Evolutionary conservation across 2,329 filamentous ascomycete genomes (phyloP).

Genomic region (Calonectria montana): DNA sequence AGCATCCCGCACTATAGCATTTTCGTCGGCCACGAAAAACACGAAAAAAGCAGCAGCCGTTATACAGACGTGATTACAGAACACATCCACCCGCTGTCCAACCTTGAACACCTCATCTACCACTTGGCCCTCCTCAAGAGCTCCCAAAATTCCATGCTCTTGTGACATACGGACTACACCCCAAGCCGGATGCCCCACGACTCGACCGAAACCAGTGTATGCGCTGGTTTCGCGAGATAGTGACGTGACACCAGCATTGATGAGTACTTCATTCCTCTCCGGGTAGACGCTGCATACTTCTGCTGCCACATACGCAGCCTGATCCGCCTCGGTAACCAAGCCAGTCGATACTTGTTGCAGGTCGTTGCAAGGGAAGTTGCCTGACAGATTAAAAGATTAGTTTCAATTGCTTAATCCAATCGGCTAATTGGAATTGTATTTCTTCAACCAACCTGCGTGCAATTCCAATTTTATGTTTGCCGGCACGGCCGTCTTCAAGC

Average conservation of each 20-base stretch:
- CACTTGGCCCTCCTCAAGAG: constrained; percentile 32
- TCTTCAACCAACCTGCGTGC: constrained; percentile 44
- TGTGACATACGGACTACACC: constrained; percentile 49
- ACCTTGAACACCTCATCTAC: constrained; percentile 46
- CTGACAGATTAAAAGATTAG: constrained; percentile 4
- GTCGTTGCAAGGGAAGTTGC: constrained; percentile 53
- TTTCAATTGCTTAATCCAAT: no score
- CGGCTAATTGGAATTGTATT: background rate
- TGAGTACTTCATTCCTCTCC: constrained; percentile 51
- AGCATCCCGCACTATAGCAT: constrained; percentile 47
- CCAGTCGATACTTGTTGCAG: constrained; percentile 53
- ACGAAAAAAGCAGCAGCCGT: constrained; percentile 50
- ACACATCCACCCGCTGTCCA: constrained; percentile 47
- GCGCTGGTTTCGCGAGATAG: constrained; percentile 49
- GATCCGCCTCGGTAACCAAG: constrained; percentile 42
- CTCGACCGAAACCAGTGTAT: constrained; percentile 45
- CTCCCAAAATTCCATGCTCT: constrained; percentile 51
- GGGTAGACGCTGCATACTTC: constrained; percentile 54
- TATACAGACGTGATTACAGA: constrained; percentile 51
- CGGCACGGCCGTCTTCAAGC: constrained; percentile 44
- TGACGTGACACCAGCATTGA: constrained; percentile 51
- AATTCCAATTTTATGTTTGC: constrained; percentile 49
- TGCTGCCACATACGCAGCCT: constrained; percentile 45
- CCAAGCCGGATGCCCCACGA: constrained; percentile 45
- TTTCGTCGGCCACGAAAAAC: constrained; percentile 51